Evolutionary conservation across 352 stramenopile species (phyloP).

Genomic region (Phytophthora ramorum): DNA sequence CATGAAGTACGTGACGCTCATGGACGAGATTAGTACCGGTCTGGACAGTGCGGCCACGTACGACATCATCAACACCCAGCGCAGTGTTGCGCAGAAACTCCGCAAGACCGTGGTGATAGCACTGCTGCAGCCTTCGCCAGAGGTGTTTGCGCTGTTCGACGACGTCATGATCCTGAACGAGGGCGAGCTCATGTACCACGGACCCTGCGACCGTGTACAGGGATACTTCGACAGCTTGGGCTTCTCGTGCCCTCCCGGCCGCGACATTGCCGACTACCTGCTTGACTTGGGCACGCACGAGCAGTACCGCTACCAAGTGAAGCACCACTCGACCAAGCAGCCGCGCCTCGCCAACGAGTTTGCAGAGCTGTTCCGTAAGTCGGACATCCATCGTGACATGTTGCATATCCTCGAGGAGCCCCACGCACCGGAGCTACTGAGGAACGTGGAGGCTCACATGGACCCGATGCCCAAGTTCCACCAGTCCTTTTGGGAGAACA

Average conservation of each 20-base stretch:
- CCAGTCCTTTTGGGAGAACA: neutral
- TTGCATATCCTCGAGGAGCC: neutral
- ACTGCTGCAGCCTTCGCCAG: constrained; percentile 87
- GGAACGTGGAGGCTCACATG: neutral
- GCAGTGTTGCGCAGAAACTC: constrained; percentile 52
- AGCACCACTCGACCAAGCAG: neutral
- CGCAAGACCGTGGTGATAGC: constrained; percentile 63
- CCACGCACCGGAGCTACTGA: neutral
- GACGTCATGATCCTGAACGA: constrained; percentile 68
- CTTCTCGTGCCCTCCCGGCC: constrained; percentile 33
- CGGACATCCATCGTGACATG: neutral
- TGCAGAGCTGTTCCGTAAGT: neutral
- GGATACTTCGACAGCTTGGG: constrained; percentile 49
- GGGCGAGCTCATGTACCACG: constrained; percentile 85
- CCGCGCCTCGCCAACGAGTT: neutral
- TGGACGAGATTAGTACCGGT: constrained; percentile 81
- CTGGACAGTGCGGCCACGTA: constrained; percentile 62
- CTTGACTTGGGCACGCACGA: constrained; percentile 13
- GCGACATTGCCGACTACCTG: constrained; percentile 38
- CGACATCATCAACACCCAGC: constrained; percentile 65
- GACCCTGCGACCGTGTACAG: constrained; percentile 30
- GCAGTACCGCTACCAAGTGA: neutral
- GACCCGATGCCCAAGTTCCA: neutral
- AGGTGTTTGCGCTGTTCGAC: constrained; percentile 90
- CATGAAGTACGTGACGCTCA: constrained; percentile 72